Percentiles rank a stretch among this genome's conserved stretches.
These are phyloP conservation scores for Alliaria petiolata DNA, from an alignment of 345 rosid genomes.

Conservation along the genomic window DNA sequence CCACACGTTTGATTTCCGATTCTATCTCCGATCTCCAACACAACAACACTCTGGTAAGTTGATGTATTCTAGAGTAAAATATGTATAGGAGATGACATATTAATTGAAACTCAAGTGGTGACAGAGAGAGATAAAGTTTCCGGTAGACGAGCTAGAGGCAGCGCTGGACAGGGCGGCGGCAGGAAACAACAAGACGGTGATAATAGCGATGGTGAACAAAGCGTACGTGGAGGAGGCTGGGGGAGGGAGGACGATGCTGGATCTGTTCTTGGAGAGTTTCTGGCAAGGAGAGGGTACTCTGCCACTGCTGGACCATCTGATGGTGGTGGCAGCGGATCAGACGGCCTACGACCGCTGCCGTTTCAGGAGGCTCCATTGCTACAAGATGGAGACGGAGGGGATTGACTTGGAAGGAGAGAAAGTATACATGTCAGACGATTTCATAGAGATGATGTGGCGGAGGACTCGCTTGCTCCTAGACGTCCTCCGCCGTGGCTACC, in stretches of 20 bases:
- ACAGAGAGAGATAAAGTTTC: slow-evolving; percentile 15
- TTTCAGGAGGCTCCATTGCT: slow-evolving; percentile 65
- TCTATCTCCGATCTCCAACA: slow-evolving; percentile 10
- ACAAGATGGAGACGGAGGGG: slow-evolving; percentile 51
- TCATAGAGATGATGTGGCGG: slow-evolving; percentile 84
- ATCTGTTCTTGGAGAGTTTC: slow-evolving; percentile 66
- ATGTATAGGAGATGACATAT: background rate
- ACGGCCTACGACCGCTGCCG: slow-evolving; percentile 61
- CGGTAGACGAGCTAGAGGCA: slow-evolving; percentile 42
- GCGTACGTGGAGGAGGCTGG: slow-evolving; percentile 58
- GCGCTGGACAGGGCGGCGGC: slow-evolving; percentile 50
- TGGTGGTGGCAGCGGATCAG: slow-evolving; percentile 65
- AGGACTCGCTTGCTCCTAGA: slow-evolving; percentile 58
- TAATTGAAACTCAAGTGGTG: background rate
- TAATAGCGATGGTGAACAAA: slow-evolving; percentile 56
- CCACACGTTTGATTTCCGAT: slow-evolving; percentile 20
- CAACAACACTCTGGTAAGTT: slow-evolving; percentile 29
- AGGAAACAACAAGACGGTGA: slow-evolving; percentile 55
- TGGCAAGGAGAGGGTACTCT: slow-evolving; percentile 71
- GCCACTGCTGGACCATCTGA: slow-evolving; percentile 44
- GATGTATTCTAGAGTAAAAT: background rate
- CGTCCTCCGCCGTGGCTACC: slow-evolving; percentile 63
- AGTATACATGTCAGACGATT: slow-evolving; percentile 63
- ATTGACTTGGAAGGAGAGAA: slow-evolving; percentile 48
- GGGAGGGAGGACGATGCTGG: slow-evolving; percentile 53